A percentile compares a stretch with the other conserved stretches of the same genome.
phyloP scores from a whole-genome alignment of 805 yeast species.

The Candida berthetii region DNA sequence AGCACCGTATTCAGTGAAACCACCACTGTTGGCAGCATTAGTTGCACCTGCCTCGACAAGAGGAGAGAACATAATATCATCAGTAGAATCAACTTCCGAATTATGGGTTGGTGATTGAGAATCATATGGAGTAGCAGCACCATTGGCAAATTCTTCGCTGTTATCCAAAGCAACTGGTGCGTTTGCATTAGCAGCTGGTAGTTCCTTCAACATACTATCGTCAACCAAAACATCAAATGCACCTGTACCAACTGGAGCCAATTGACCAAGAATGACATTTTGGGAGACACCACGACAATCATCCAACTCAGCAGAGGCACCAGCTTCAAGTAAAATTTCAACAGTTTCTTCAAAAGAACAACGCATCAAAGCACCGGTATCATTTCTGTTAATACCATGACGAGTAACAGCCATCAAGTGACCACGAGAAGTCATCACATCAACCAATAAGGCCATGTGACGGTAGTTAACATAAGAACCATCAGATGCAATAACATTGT shows the following conservation, averaged over 20 bases:
- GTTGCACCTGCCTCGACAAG: constrained; percentile 79
- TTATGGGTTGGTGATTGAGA: constrained; percentile 53
- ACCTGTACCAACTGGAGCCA: constrained; percentile 99
- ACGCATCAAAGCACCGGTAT: constrained; percentile 98
- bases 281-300: constrained; percentile 99
- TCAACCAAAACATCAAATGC: constrained; percentile 94
- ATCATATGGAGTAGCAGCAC: constrained; percentile 91
- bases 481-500: constrained; percentile 97
- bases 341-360: constrained; percentile 99
- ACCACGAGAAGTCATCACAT: constrained; percentile 98
- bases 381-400: constrained; percentile 98
- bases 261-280: constrained; percentile 94
- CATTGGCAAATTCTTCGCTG: constrained; percentile 36
- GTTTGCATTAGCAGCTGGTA: constrained; percentile 27
- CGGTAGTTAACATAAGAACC: constrained; percentile 99
- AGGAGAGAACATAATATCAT: constrained; percentile 88
- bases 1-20: constrained; percentile 52
- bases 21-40: constrained; percentile 80
- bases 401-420: constrained; percentile 98
- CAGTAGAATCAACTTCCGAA: constrained; percentile 55
- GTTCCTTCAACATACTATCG: constrained; percentile 68
- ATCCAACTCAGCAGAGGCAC: constrained; percentile 95
- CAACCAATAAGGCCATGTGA: constrained; percentile 96
- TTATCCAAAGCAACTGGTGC: constrained; percentile 32
- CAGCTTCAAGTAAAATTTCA: constrained; percentile 95